Percentiles rank a stretch among this genome's conserved stretches.
Evolutionary conservation across 116 monocot species (phyloP).

Genomic region (Trichopus zeylanicus): DNA sequence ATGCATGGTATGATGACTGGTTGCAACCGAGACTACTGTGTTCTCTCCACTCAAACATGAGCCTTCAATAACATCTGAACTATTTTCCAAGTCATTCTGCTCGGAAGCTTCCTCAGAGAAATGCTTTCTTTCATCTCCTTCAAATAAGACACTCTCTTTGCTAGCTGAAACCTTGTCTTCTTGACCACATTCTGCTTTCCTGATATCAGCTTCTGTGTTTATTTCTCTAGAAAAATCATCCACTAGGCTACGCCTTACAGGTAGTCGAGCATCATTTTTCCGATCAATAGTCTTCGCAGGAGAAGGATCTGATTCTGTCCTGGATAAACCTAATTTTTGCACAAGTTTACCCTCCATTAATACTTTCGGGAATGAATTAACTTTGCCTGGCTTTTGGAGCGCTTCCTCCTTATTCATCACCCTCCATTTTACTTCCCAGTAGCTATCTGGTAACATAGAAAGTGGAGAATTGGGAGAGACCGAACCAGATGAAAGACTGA

Average conservation of each 20-base stretch:
- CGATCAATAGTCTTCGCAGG: conserved; percentile 12
- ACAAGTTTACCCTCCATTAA: conserved; percentile 18
- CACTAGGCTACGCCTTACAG: conserved; percentile 50
- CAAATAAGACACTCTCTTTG: conserved; percentile 3
- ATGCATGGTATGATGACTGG: conserved; percentile 16
- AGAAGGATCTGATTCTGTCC: conserved; percentile 50
- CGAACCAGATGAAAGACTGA: conserved; percentile 33
- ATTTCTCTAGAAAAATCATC: conserved; percentile 28
- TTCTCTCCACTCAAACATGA: conserved; percentile 25
- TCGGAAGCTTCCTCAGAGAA: conserved; percentile 3
- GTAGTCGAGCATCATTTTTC: conserved; percentile 19
- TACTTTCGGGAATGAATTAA: conserved; percentile 12
- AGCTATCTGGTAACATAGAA: conserved; percentile 42
- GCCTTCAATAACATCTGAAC: conserved; percentile 12
- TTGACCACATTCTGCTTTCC: conserved; percentile 6
- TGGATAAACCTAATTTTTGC: conserved; percentile 22
- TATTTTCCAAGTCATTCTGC: conserved; percentile 1
- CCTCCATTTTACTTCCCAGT: conserved; percentile 95
- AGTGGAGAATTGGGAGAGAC: conserved; percentile 28
- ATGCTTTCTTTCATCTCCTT: not conserved
- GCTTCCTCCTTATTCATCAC: conserved; percentile 46
- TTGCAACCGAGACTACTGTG: conserved; percentile 24
- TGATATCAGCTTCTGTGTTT: not conserved
- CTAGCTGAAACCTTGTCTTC: not conserved
- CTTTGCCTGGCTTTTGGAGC: conserved; percentile 13